Conservation (phyloP, 2,329 filamentous ascomycete genomes). For the Penicillium fuscoglaucum region DNA sequence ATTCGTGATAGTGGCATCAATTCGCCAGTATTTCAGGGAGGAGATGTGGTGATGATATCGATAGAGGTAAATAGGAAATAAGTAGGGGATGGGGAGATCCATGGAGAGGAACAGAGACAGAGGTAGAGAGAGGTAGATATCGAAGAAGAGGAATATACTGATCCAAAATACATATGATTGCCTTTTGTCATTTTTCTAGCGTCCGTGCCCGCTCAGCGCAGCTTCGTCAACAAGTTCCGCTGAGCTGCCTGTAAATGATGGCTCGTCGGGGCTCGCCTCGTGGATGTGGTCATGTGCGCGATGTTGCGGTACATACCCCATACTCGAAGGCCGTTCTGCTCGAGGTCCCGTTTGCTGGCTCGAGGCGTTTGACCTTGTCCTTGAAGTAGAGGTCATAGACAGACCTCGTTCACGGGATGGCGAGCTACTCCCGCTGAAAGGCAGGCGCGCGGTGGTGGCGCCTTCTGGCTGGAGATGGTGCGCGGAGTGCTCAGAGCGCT, state of each 20-base stretch:
- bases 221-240: conserved; percentile 47
- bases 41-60: conserved; percentile 1
- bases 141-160: conserved; percentile 8
- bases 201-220: conserved; percentile 18
- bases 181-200: not conserved
- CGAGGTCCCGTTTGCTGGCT: conserved; percentile 34
- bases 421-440: conserved; percentile 43
- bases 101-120: not conserved
- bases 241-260: conserved; percentile 43
- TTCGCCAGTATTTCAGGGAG: conserved; percentile 10
- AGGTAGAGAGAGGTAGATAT: conserved; percentile 4
- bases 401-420: conserved; percentile 38
- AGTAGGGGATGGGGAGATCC: not conserved
- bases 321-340: conserved; percentile 46
- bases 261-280: conserved; percentile 40
- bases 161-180: conserved; percentile 1
- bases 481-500: conserved; percentile 8
- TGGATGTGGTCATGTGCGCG: conserved; percentile 52
- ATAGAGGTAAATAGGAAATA: conserved; percentile 2
- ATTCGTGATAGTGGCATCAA: conserved; percentile 25
- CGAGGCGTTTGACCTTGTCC: conserved; percentile 35
- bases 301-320: conserved; percentile 53
- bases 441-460: conserved; percentile 40
- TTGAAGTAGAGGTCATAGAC: conserved; percentile 41
- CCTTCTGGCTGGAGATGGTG: conserved; percentile 28